Conservation (phyloP, 1,139 yeast species). For the Kurtzmaniella quercitrusa region DNA sequence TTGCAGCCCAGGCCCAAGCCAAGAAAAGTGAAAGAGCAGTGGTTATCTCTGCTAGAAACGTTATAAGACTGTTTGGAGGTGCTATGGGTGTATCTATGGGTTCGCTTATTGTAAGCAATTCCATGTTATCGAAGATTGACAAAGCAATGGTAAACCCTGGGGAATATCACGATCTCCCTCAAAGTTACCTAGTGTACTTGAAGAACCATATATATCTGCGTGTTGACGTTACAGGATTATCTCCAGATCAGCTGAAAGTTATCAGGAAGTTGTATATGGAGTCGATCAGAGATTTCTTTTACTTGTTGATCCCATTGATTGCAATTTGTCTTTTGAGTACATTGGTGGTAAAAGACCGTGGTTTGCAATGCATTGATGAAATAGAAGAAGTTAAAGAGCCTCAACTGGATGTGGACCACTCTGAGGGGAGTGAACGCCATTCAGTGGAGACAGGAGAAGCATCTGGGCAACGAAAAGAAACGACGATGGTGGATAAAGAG, state of each 20-base stretch:
- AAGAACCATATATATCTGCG: conserved; percentile 27
- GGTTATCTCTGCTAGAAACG: conserved; percentile 48
- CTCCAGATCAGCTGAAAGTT: conserved; percentile 17
- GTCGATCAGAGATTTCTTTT: conserved; percentile 36
- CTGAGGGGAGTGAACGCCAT: background rate
- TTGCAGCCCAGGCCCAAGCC: conserved; percentile 49
- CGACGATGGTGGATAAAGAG: background rate
- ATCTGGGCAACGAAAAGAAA: background rate
- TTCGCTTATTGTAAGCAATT: conserved; percentile 39
- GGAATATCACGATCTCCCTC: conserved; percentile 11
- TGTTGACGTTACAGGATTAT: conserved; percentile 23
- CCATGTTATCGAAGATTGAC: conserved; percentile 23
- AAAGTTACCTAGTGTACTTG: conserved; percentile 17
- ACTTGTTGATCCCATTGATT: conserved; percentile 39
- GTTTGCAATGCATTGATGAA: conserved; percentile 40
- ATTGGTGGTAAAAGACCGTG: conserved; percentile 36
- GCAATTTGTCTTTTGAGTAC: conserved; percentile 34
- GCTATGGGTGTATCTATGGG: conserved; percentile 47
- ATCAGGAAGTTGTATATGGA: conserved; percentile 31
- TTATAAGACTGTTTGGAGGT: conserved; percentile 51
- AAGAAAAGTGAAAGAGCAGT: conserved; percentile 47
- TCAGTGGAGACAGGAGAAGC: background rate
- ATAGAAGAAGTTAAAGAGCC: conserved; percentile 11
- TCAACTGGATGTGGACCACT: background rate
- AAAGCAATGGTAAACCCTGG: conserved; percentile 5